Evolutionary conservation across 257 asterid species (phyloP).

Genomic region (Nicotiana benthamiana): DNA sequence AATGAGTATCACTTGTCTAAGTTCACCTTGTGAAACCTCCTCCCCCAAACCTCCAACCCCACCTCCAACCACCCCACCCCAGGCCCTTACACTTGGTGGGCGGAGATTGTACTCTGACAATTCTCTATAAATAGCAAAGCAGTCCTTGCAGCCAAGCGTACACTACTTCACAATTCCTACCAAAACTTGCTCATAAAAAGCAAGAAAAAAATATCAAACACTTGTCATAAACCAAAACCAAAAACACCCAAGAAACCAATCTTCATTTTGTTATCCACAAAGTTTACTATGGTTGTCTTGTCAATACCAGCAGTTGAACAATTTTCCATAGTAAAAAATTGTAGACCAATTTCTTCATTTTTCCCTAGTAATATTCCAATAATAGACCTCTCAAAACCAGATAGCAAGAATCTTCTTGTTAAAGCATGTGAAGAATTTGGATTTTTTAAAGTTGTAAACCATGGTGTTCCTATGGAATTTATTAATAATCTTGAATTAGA

Average conservation of each 20-base stretch:
- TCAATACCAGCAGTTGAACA: background rate
- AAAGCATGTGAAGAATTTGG: slow-evolving; percentile 4
- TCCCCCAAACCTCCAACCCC: background rate
- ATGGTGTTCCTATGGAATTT: slow-evolving; percentile 1
- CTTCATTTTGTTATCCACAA: background rate
- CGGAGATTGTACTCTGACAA: background rate
- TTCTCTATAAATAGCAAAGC: background rate
- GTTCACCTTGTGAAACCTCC: too few relatives aligned
- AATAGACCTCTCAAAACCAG: background rate
- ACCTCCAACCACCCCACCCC: background rate
- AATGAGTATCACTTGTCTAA: too few relatives aligned
- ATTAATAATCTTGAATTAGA: background rate
- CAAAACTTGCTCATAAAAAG: background rate
- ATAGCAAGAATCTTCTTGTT: background rate
- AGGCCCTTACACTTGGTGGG: background rate
- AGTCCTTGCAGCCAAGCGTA: background rate
- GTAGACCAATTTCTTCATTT: background rate
- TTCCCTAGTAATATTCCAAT: background rate
- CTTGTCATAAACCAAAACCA: background rate
- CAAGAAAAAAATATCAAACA: background rate
- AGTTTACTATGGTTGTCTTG: background rate
- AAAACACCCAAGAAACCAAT: too few relatives aligned
- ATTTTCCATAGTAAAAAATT: background rate
- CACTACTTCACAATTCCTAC: background rate
- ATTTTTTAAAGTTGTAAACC: background rate